phyloP scores from a whole-genome alignment of 108 stramenopile genomes.

The Stephanodiscus minutulus region DNA sequence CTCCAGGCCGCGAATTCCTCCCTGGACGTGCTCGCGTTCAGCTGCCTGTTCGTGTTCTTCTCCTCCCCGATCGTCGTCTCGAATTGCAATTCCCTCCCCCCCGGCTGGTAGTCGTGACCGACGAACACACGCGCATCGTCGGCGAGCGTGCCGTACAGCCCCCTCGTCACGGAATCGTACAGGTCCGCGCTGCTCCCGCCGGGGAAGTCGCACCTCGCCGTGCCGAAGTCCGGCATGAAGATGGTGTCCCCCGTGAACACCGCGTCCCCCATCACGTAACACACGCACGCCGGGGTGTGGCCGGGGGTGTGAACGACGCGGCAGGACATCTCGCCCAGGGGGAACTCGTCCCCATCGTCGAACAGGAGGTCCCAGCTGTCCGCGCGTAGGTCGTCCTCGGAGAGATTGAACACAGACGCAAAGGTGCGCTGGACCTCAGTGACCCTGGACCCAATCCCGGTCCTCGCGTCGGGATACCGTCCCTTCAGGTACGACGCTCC shows the following conservation, averaged over 20 bases:
- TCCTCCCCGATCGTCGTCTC: slow-evolving; percentile 52
- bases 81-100: slow-evolving; percentile 41
- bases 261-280: slow-evolving; percentile 48
- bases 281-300: slow-evolving; percentile 55
- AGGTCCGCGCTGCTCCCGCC: slow-evolving; percentile 32
- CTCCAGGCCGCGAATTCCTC: slow-evolving; percentile 46
- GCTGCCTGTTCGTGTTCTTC: slow-evolving; percentile 41
- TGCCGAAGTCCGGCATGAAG: slow-evolving; percentile 54
- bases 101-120: slow-evolving; percentile 54
- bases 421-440: slow-evolving; percentile 44
- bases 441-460: slow-evolving; percentile 49
- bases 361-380: slow-evolving; percentile 50
- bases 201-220: slow-evolving; percentile 55
- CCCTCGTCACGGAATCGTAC: slow-evolving; percentile 30
- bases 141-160: slow-evolving; percentile 31
- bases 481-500: slow-evolving; percentile 42
- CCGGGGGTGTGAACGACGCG: slow-evolving; percentile 48
- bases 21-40: slow-evolving; percentile 31
- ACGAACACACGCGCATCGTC: slow-evolving; percentile 51
- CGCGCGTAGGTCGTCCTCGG: slow-evolving; percentile 35
- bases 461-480: slow-evolving; percentile 38
- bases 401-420: slow-evolving; percentile 42
- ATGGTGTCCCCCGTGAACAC: slow-evolving; percentile 55
- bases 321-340: slow-evolving; percentile 19
- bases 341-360: slow-evolving; percentile 40